Base-by-base conservation (phyloP, 2,329 filamentous ascomycete species). In the Bertia moriformis region DNA sequence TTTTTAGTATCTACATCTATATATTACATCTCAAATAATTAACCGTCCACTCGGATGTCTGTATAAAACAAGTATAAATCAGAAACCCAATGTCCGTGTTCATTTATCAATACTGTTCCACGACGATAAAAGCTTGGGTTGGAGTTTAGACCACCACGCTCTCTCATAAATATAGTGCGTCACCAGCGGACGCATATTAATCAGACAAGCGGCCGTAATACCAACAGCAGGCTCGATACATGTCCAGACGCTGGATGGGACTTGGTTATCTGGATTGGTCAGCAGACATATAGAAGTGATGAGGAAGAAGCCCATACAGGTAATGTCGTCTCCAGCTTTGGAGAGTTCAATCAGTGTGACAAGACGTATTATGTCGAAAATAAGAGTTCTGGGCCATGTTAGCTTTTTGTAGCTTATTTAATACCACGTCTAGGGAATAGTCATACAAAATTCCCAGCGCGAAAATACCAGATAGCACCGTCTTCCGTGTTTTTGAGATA, bases 151-250 rank as follows among this genome's bases (percentile, higher is more conserved):
- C n/a, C n/a, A n/a, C n/a, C n/a, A n/a, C n/a, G n/a, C n/a, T n/a
- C n/a, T n/a, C n/a, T n/a, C n/a, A n/a, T n/a, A n/a, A n/a, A n/a
- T n/a, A n/a, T n/a, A n/a, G n/a, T n/a, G n/a, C n/a, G n/a, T n/a
- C n/a, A n/a, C n/a, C n/a, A 53, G 40, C 2, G 52, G 52, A 15
- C 48, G 42, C 4, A 54, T 42, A 35, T 54, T 53, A 1, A 52
- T 46, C 1, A 55, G 47, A 39, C 52, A 55, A 19, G 52, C 52
- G 1, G 50, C 51, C 4, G 46, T 47, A 24, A 55, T 54, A 14
- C 47, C 52, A 0, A 53, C 51, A 1, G 50, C 49, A 1, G 50
- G 47, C 40, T 55, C 52, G 15, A 49, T 45, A 27, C 51, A 53
- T 1, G 52, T 55, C 52, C 52, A 55, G n/a, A 54, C 47, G 13